Evolutionary conservation across 1,139 yeast species (phyloP), one percentile per base, ranked within the genome.

Genomic region (Wickerhamiella pararugosa): DNA sequence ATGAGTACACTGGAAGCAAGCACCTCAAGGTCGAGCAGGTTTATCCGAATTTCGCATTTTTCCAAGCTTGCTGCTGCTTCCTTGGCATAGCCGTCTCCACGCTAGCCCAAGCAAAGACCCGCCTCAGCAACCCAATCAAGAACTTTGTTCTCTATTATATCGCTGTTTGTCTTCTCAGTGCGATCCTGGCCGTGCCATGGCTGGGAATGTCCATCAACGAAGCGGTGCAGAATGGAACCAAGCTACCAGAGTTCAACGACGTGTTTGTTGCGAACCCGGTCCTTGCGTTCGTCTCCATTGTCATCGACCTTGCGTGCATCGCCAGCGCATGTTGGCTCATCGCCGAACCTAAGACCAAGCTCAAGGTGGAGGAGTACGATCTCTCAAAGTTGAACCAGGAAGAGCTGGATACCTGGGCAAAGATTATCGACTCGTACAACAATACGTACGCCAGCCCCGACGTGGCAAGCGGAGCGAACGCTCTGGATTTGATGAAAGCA

Each of bases 351-450:
- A 42, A 41, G 55, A 55, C 56, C 2, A 47, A 51, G 15, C 52
- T 64, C 34, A 45, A 47, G 36, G 69, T 65, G 6, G 67, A 66
- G 46, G 59, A 52, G 41, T 53, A 63, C 32, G 64, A 66, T 47
- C 52, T 66, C 21, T 39, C 48, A 6, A 40, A 46, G 10, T 51
- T 65, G 31, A 55, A 58, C 7, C 49, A 47, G 9, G 54, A 55
- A 15, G 67, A 66, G 47, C 53, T 61, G 36, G 52, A 54, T 8
- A 69, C 67, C 3, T 66, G 63, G 58, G 63, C 68, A 6, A 53
- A 54, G 36, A 54, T 66, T 25, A 66, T 66, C 32, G 64, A 64
- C 40, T 51, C 53, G 29, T 63, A 64, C 44, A 53, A 56, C 32
- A 49, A 48, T 31, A 32, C 56, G 49, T 36, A 49, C 49, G 37